phyloP scores from a whole-genome alignment of 352 stramenopile genomes.

The Pythium chondricola region DNA sequence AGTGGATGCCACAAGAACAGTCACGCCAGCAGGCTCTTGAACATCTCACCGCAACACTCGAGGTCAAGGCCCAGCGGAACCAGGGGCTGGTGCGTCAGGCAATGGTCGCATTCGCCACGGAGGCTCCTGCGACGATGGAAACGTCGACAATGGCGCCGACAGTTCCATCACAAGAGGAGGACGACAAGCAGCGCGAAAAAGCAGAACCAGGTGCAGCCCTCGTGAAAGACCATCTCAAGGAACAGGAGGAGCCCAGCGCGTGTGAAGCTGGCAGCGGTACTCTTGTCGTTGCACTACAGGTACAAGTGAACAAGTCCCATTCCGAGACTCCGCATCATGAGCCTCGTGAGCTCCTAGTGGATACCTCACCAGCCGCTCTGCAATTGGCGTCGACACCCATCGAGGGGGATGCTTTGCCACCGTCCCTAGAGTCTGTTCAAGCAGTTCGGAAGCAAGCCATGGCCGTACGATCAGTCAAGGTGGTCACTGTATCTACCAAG shows the following conservation, averaged over 20 bases:
- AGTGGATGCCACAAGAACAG: slow-evolving; percentile 58
- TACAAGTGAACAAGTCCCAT: no score
- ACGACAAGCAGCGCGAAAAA: neutral
- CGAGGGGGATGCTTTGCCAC: no score
- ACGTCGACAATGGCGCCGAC: neutral
- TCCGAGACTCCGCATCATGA: no score
- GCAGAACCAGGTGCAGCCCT: neutral
- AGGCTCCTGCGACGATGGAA: neutral
- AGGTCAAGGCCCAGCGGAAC: slow-evolving; percentile 30
- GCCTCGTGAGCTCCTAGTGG: no score
- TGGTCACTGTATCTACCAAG: slow-evolving; percentile 9
- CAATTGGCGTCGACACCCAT: no score
- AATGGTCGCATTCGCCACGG: slow-evolving; percentile 24
- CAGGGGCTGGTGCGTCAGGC: slow-evolving; percentile 48
- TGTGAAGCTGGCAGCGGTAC: neutral
- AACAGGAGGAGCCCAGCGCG: neutral
- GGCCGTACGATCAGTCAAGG: slow-evolving; percentile 5
- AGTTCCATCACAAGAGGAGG: neutral
- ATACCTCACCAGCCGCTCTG: no score
- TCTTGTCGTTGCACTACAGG: no score
- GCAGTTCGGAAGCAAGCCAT: slow-evolving; percentile 3
- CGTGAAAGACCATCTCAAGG: neutral
- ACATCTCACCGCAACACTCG: slow-evolving; percentile 24
- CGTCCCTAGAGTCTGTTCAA: slow-evolving; percentile 6
- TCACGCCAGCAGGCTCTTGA: slow-evolving; percentile 39